These are phyloP conservation scores for Sanghuangporus weigelae DNA, from an alignment of 1,284 basidiomycete genomes.

Conservation along the genomic window DNA sequence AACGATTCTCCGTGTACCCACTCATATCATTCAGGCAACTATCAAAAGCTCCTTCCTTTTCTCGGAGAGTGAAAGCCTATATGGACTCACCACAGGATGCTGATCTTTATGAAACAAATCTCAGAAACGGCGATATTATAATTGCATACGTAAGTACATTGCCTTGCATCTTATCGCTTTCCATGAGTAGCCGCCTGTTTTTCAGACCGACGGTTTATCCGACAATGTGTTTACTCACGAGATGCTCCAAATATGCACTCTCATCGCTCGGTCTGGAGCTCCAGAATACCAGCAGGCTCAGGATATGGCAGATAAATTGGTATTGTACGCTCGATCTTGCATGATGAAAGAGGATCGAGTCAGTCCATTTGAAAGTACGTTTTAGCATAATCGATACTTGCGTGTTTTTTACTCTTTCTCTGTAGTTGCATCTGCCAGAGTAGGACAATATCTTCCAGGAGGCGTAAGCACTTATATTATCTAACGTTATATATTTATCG, in stretches of 20 bases:
- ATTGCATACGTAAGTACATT: constrained; percentile 55
- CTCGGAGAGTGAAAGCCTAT: constrained; percentile 40
- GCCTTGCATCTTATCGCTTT: not conserved
- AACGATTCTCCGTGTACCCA: not conserved
- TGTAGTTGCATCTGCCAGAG: constrained; percentile 54
- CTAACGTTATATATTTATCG: not conserved
- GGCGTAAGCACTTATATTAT: constrained; percentile 47
- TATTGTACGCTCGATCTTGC: constrained; percentile 63
- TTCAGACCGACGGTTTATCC: constrained; percentile 78
- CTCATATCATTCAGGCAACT: constrained; percentile 47
- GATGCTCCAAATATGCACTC: constrained; percentile 59
- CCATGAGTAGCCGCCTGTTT: constrained; percentile 23
- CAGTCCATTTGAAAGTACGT: constrained; percentile 69
- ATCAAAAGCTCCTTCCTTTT: constrained; percentile 54
- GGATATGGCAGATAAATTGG: constrained; percentile 63
- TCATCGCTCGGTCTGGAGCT: constrained; percentile 51
- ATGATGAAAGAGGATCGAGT: constrained; percentile 58
- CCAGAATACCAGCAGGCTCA: constrained; percentile 59
- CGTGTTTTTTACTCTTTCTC: not conserved
- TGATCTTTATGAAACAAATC: constrained; percentile 54
- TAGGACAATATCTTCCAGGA: constrained; percentile 59
- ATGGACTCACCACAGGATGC: constrained; percentile 65
- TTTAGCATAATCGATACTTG: not conserved
- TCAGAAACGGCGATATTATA: constrained; percentile 70
- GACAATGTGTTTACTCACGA: constrained; percentile 82